phyloP scores from a whole-genome alignment of 2,329 filamentous ascomycete species.

The Geosmithia flava region DNA sequence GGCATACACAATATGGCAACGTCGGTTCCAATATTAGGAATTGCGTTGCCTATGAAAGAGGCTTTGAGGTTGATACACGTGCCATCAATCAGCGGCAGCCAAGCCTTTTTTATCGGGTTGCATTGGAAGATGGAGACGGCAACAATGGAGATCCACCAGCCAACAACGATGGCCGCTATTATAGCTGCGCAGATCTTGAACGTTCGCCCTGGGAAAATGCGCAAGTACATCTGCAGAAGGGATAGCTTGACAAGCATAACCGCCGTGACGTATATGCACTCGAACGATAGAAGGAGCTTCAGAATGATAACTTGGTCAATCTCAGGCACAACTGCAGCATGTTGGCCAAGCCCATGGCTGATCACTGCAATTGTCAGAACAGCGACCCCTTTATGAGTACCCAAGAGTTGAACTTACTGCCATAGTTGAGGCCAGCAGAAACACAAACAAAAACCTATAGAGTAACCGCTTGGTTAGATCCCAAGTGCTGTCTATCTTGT shows the following conservation, averaged over 20 bases:
- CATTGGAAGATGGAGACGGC: constrained; percentile 25
- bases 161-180: constrained; percentile 3
- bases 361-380: neutral
- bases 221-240: constrained; percentile 5
- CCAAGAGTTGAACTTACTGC: neutral
- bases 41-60: constrained; percentile 28
- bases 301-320: neutral
- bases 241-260: constrained; percentile 6
- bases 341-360: neutral
- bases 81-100: constrained; percentile 17
- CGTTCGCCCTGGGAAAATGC: constrained; percentile 4
- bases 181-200: constrained; percentile 4
- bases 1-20: constrained; percentile 17
- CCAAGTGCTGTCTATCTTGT: too few relatives aligned
- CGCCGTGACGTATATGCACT: neutral
- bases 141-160: constrained; percentile 7
- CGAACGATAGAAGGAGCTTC: neutral
- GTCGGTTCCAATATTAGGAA: constrained; percentile 27
- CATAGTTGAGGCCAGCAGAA: neutral
- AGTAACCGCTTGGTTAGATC: neutral
- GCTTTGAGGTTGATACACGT: constrained; percentile 24
- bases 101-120: constrained; percentile 21
- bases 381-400: neutral
- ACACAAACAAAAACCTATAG: neutral
- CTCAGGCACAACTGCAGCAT: neutral